A percentile compares a stretch with the other conserved stretches of the same genome.
Evolutionary conservation across 1,284 basidiomycete species (phyloP).

Genomic region (Trichosporon sp.): DNA sequence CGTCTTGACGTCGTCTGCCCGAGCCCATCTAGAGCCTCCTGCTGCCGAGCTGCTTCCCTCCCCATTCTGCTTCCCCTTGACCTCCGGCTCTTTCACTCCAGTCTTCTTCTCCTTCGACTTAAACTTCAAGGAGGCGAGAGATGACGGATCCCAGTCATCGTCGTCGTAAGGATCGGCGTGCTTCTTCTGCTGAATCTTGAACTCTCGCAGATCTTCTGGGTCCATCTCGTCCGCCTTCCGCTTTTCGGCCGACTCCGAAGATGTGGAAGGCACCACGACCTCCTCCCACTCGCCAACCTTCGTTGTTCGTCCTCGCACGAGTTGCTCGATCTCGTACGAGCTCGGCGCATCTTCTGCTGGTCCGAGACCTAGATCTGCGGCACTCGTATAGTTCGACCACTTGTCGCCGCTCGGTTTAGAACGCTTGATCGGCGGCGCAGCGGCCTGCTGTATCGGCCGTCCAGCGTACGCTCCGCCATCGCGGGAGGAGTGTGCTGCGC

Average conservation of each 20-base stretch:
- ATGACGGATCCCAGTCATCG: constrained; percentile 37
- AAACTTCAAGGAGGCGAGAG: constrained; percentile 30
- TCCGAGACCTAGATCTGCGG: constrained; percentile 68
- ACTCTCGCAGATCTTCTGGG: constrained; percentile 30
- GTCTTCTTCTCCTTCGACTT: constrained; percentile 33
- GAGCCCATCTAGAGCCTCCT: constrained; percentile 21
- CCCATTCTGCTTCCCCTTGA: constrained; percentile 4
- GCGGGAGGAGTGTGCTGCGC: constrained; percentile 19
- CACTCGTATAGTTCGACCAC: constrained; percentile 78
- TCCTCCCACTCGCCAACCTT: constrained; percentile 78
- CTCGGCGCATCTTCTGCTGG: constrained; percentile 58
- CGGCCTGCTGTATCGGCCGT: constrained; percentile 15
- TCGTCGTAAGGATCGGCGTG: constrained; percentile 38
- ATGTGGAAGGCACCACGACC: constrained; percentile 45
- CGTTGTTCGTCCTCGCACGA: constrained; percentile 60
- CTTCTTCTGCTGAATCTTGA: constrained; percentile 29
- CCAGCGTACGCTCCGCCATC: constrained; percentile 13
- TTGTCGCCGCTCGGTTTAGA: constrained; percentile 55
- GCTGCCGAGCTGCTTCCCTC: constrained; percentile 11
- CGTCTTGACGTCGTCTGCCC: constrained; percentile 16
- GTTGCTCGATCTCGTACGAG: constrained; percentile 55
- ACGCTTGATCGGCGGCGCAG: constrained; percentile 17
- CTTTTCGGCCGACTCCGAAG: not conserved
- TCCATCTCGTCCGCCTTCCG: constrained; percentile 21
- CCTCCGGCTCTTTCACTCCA: constrained; percentile 1